phyloP scores from a whole-genome alignment of 352 stramenopile genomes.

The Phytophthora citrophthora region DNA sequence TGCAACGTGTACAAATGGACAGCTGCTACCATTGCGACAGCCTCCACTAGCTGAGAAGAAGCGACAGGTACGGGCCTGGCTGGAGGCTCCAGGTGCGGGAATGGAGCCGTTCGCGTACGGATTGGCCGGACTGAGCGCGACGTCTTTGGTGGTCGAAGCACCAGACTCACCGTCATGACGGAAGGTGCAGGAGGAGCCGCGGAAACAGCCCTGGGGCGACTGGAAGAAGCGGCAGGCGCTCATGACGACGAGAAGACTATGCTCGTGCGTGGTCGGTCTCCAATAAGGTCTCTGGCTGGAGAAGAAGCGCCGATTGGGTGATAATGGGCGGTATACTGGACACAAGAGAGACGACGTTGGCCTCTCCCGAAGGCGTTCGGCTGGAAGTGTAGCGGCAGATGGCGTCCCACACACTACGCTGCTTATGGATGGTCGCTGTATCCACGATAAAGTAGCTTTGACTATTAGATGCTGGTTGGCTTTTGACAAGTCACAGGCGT shows the following conservation, averaged over 20 bases:
- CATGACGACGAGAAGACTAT: slow-evolving; percentile 18
- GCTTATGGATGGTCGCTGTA: too few species aligned
- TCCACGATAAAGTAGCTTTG: too few species aligned
- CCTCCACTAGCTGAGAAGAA: slow-evolving; percentile 61
- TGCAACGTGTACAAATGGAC: slow-evolving; percentile 55
- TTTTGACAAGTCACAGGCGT: too few species aligned
- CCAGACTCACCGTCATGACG: slow-evolving; percentile 45
- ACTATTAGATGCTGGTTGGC: too few species aligned
- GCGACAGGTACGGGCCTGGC: slow-evolving; percentile 42
- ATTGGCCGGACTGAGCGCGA: slow-evolving; percentile 41
- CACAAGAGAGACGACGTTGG: neutral
- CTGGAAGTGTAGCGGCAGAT: neutral
- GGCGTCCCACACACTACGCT: neutral
- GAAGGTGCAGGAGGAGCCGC: slow-evolving; percentile 69
- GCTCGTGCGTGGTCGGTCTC: slow-evolving; percentile 12
- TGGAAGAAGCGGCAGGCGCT: slow-evolving; percentile 76
- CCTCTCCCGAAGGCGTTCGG: neutral
- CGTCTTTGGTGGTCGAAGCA: slow-evolving; percentile 4
- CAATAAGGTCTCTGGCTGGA: neutral
- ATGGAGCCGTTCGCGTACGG: slow-evolving; percentile 44
- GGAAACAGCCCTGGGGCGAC: slow-evolving; percentile 73
- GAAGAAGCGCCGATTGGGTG: slow-evolving; percentile 16
- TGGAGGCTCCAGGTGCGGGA: neutral
- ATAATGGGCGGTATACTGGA: slow-evolving; percentile 4
- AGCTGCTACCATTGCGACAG: slow-evolving; percentile 74